phyloP scores from a whole-genome alignment of 2,329 filamentous ascomycete genomes.

The Aspergillus sp. region DNA sequence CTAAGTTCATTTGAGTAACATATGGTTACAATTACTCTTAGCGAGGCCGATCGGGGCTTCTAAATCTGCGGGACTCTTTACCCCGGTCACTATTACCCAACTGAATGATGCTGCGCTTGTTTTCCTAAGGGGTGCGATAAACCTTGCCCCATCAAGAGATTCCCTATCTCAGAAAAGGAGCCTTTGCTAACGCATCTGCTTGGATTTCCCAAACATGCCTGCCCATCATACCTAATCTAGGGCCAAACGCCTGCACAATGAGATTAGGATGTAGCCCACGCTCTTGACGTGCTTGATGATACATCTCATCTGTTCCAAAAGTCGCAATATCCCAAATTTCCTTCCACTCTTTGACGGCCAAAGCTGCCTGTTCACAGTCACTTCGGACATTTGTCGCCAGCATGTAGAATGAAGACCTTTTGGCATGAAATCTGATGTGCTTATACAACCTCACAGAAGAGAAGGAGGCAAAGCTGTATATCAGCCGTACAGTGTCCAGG shows the following conservation, averaged over 20 bases:
- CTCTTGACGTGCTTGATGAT: not conserved
- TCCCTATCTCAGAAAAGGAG: constrained; percentile 5
- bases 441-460: constrained; percentile 48
- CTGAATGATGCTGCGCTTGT: too few relatives aligned
- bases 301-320: constrained; percentile 31
- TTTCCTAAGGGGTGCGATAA: too few relatives aligned
- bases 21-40: too few relatives aligned
- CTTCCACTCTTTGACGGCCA: constrained; percentile 41
- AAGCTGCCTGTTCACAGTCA: constrained; percentile 28
- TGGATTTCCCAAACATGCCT: constrained; percentile 33
- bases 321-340: constrained; percentile 25
- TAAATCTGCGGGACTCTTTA: too few relatives aligned
- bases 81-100: too few relatives aligned
- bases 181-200: constrained; percentile 5
- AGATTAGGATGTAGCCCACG: constrained; percentile 18
- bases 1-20: too few relatives aligned
- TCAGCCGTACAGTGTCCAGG: constrained; percentile 36
- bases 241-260: constrained; percentile 39
- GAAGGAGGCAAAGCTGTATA: constrained; percentile 47
- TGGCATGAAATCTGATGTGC: constrained; percentile 40
- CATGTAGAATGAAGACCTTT: constrained; percentile 55
- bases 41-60: too few relatives aligned
- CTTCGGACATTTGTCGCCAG: constrained; percentile 47
- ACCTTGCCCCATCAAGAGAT: too few relatives aligned
- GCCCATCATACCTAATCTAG: constrained; percentile 30